Evolutionary conservation across 208 protist species (phyloP), one percentile per base, ranked within the genome.

Genomic region (Trypanosoma melophagium): DNA sequence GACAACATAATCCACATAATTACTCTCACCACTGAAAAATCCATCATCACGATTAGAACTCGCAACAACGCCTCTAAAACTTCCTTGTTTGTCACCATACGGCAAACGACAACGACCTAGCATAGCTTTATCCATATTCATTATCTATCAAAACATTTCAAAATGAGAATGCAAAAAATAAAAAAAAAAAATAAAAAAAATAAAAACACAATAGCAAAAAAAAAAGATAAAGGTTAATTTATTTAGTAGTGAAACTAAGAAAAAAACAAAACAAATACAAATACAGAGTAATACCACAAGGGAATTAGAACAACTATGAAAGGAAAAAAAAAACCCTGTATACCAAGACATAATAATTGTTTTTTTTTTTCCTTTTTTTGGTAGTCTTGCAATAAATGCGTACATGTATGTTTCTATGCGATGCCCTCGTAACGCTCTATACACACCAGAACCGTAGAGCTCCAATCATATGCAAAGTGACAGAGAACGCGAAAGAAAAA

Each of bases 11-110:
- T 90, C 72, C 17, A 90, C 71, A 68, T 90, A 90, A 71, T 93
- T 87, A 68, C 76, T 84, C 71, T 93, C 84, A 21, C 81, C 87
- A 60, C 83, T 89, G 66, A 93, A 93, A 68, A 89, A 93, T n/a
- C 80, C 77, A 63, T 93, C 87, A 47, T 93, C 82, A 41, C 76
- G 76, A 70, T 93, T 93, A 13, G 84, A 89, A 62, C 68, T 82
- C 2, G 83, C 84, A 17, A 80, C 73, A 9, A 93, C 84, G 41
- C 84, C 84, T 14, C 61, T 73, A 60, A 89, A 90, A 71, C 80
- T 89, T 38, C 84, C 84, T 45, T 89, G 87, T 25, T 83, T 72
- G 56, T 86, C 87, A 13, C 80, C 81, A 62, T 86, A 93, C 0
- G 83, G 76, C 12, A 92, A 69, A 28, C 8, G 35, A 44, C 4